Evolutionary conservation across 2,329 filamentous ascomycete species (phyloP), one percentile per base, ranked within the genome.

Genomic region (Paecilomyces formosus): DNA sequence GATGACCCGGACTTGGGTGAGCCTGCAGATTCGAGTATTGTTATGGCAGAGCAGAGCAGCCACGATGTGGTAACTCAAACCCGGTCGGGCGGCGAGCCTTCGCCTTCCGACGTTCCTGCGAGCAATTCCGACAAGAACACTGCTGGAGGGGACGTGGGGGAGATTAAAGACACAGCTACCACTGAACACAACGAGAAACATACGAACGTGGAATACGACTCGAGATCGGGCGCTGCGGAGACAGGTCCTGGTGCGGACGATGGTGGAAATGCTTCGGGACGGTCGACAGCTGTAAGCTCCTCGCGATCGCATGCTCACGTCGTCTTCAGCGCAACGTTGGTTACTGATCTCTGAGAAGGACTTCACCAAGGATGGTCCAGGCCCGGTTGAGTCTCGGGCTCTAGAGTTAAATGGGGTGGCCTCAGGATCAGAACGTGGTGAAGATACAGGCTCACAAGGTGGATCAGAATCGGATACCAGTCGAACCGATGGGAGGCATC

Each of bases 51-150:
- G 83, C 82, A 84, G 82, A 82, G 77, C 73, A 80, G 78, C 82
- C 84, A 85, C 78, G 81, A 87, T 87, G 85, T 86, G 85, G 84
- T 87, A 85, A 85, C 85, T 79, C 80, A 85, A 82, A 80, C 82
- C 79, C 79, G 81, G 85, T 87, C 84, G 84, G 80, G 83, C 78
- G 82, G 82, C 81, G 82, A 80, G 73, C 73, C 76, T 73, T 80
- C 80, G 80, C 81, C 82, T 79, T 83, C 84, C 82, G 84, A 85
- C 83, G 83, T 79, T 78, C 79, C 81, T 85, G 83, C 82, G 80
- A 81, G 78, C 79, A 81, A 77, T 77, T 79, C 79, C 76, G 78
- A 77, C 75, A 76, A 78, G 66, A 67, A 67, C 69, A 70, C 78
- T 79, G 80, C 80, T 79, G 78, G 76, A 77, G 76, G 74, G 72